phyloP scores from a whole-genome alignment of 2,329 filamentous ascomycete genomes.

The Xylariomycetidae sp. region DNA sequence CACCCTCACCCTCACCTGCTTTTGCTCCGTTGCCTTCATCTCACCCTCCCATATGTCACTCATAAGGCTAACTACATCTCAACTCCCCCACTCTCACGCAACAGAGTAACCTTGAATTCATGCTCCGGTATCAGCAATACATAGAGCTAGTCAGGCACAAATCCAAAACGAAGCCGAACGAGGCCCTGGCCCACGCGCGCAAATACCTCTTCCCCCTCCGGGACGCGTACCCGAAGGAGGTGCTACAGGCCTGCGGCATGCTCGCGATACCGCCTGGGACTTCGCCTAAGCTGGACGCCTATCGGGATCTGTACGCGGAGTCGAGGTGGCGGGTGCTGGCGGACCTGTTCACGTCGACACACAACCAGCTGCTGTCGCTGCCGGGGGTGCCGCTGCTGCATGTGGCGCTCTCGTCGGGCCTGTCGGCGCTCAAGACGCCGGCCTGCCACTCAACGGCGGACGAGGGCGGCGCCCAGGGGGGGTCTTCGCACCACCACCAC shows the following conservation, averaged over 20 bases:
- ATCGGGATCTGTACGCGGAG: slow-evolving; percentile 62
- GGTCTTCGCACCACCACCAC: too few species aligned
- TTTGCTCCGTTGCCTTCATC: neutral
- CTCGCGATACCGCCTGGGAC: slow-evolving; percentile 67
- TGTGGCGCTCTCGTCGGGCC: slow-evolving; percentile 81
- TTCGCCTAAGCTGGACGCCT: slow-evolving; percentile 28
- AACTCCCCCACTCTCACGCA: neutral
- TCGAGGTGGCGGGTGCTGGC: slow-evolving; percentile 74
- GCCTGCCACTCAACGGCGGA: slow-evolving; percentile 68
- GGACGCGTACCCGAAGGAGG: slow-evolving; percentile 62
- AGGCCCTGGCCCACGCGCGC: slow-evolving; percentile 77
- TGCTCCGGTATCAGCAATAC: slow-evolving; percentile 89
- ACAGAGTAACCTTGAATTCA: slow-evolving; percentile 71
- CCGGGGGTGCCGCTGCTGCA: slow-evolving; percentile 81
- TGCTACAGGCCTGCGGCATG: slow-evolving; percentile 71
- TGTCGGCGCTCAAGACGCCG: slow-evolving; percentile 93
- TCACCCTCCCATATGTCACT: neutral
- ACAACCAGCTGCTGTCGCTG: slow-evolving; percentile 80
- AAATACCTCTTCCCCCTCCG: slow-evolving; percentile 73
- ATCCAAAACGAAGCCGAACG: slow-evolving; percentile 57
- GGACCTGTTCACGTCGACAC: slow-evolving; percentile 75
- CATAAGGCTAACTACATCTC: slow-evolving; percentile 2
- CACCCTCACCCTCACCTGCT: neutral
- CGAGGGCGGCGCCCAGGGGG: slow-evolving; percentile 21
- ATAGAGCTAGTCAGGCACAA: slow-evolving; percentile 79